phyloP scores from a whole-genome alignment of 495 filamentous ascomycete genomes.

The Oidiodendron maius region DNA sequence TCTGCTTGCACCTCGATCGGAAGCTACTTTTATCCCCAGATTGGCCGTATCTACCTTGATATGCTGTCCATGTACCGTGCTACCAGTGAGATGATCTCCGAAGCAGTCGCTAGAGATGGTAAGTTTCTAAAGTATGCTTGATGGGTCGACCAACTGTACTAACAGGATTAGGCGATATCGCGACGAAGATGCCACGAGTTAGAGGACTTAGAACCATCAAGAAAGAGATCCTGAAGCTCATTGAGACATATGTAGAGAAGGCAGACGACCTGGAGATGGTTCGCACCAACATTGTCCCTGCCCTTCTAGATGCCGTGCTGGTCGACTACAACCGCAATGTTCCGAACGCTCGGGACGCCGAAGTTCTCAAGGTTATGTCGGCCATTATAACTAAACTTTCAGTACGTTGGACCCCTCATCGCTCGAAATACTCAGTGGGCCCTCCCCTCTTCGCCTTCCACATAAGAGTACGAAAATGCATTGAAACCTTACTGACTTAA shows the following conservation, averaged over 20 bases:
- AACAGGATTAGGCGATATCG: constrained; percentile 62
- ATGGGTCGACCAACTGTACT: too few species aligned
- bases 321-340: constrained; percentile 97
- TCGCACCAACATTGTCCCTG: constrained; percentile 87
- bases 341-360: constrained; percentile 90
- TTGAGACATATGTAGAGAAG: constrained; percentile 96
- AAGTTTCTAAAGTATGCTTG: too few species aligned
- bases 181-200: constrained; percentile 96
- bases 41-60: constrained; percentile 94
- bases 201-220: constrained; percentile 95
- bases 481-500: constrained; percentile 26
- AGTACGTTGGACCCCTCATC: constrained; percentile 56
- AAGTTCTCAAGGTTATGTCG: constrained; percentile 96
- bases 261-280: constrained; percentile 94
- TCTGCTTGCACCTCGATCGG: constrained; percentile 94
- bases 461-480: background rate
- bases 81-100: constrained; percentile 91
- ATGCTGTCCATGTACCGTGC: constrained; percentile 99
- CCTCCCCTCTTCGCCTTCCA: constrained; percentile 13
- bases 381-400: constrained; percentile 93
- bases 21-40: constrained; percentile 97
- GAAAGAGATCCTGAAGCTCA: constrained; percentile 97
- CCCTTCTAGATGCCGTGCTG: constrained; percentile 90
- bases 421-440: constrained; percentile 28
- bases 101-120: constrained; percentile 84